Conservation (phyloP, 1,284 basidiomycete genomes). For the Wolfiporia cocos region DNA sequence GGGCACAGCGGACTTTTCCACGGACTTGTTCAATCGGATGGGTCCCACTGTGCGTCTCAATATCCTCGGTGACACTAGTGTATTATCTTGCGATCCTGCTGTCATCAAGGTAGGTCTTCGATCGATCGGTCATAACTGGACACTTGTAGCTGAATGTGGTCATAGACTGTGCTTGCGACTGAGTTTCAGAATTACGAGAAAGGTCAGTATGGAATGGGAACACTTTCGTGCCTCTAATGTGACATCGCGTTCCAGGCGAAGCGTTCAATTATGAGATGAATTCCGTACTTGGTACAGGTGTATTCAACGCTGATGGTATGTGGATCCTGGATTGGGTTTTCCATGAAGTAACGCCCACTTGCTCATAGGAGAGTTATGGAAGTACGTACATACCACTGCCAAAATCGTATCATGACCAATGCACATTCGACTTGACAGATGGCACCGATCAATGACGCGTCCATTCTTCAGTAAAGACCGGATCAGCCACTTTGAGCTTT, state of each 20-base stretch:
- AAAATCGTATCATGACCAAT: background rate
- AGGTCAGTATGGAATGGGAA: conserved; percentile 10
- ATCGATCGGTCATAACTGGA: no score
- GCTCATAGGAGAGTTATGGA: conserved; percentile 23
- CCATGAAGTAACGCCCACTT: background rate
- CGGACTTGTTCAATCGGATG: conserved; percentile 12
- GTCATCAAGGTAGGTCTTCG: conserved; percentile 16
- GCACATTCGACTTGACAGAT: conserved; percentile 8
- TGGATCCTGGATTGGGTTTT: background rate
- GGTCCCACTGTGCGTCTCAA: conserved; percentile 12
- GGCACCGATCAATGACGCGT: conserved; percentile 23
- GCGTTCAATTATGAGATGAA: conserved; percentile 12
- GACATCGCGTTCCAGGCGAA: no score
- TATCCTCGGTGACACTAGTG: conserved; percentile 14
- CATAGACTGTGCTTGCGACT: conserved; percentile 19
- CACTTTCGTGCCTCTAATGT: background rate
- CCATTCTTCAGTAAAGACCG: conserved; percentile 9
- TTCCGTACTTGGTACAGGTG: conserved; percentile 16
- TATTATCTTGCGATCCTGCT: conserved; percentile 16
- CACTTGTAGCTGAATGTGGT: no score
- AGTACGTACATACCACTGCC: conserved; percentile 10
- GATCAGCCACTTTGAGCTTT: conserved; percentile 9
- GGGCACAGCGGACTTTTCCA: conserved; percentile 16
- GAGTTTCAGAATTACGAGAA: conserved; percentile 19
- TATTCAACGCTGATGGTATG: conserved; percentile 17